Evolutionary conservation across 768 basidiomycete species (phyloP).

Genomic region (Mrakia blollopis): DNA sequence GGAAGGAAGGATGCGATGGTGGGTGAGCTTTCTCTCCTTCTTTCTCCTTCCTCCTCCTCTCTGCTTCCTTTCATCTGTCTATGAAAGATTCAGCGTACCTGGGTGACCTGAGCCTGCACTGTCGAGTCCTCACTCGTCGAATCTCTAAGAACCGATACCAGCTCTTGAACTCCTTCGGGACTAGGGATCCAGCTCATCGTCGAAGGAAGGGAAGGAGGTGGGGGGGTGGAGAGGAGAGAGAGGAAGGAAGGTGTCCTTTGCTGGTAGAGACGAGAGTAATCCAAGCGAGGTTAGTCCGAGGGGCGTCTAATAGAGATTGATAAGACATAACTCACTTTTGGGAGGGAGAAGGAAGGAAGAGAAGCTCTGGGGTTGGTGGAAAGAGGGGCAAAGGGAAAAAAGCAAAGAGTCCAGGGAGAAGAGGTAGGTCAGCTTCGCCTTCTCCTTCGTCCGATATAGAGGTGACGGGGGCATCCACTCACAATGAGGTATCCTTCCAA

Average conservation of each 20-base stretch:
- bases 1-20: not conserved
- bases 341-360: not conserved
- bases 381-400: not conserved
- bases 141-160: constrained; percentile 83
- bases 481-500: no score
- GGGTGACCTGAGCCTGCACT: constrained; percentile 71
- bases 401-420: not conserved
- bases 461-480: no score
- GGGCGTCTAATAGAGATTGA: no score
- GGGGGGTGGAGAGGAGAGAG: not conserved
- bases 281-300: no score
- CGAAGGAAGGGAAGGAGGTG: not conserved
- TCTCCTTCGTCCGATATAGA: not conserved
- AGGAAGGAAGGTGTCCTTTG: not conserved
- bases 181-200: constrained; percentile 73
- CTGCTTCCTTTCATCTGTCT: not conserved
- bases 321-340: no score
- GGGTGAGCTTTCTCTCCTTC: not conserved
- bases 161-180: constrained; percentile 80
- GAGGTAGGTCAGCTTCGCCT: not conserved
- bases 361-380: not conserved
- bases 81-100: constrained; percentile 50
- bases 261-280: not conserved
- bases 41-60: not conserved
- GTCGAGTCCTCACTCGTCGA: constrained; percentile 73